Evolutionary conservation across 768 basidiomycete genomes (phyloP).

Genomic region (Lentinula detonsa): DNA sequence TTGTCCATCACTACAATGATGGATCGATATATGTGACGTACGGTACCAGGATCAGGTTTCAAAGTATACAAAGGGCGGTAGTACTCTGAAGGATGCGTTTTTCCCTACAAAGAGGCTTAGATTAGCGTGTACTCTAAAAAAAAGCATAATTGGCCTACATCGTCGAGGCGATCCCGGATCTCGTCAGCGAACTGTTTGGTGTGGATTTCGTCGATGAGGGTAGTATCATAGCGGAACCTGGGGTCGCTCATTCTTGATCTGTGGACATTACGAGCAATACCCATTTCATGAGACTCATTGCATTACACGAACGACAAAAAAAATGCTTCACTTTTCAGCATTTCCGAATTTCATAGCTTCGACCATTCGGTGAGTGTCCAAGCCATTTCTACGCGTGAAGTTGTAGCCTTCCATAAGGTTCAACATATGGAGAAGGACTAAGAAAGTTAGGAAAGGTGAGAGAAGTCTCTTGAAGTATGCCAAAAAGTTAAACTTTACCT

Average conservation of each 20-base stretch:
- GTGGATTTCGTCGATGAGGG: constrained; percentile 39
- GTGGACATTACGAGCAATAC: neutral
- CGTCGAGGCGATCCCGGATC: constrained; percentile 48
- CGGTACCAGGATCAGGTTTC: constrained; percentile 59
- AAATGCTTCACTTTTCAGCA: neutral
- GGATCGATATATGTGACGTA: constrained; percentile 17
- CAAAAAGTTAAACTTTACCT: neutral
- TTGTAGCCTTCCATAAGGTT: constrained; percentile 56
- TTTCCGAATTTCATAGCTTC: constrained; percentile 55
- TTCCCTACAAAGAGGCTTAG: constrained; percentile 31
- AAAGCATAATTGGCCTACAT: constrained; percentile 32
- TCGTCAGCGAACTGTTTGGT: constrained; percentile 43
- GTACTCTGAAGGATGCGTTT: constrained; percentile 52
- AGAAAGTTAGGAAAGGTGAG: neutral
- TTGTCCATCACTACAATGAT: constrained; percentile 5
- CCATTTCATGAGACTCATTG: neutral
- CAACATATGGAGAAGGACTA: constrained; percentile 55
- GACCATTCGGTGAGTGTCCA: constrained; percentile 54
- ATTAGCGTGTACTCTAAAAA: no score
- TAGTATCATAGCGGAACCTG: constrained; percentile 31
- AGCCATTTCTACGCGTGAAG: constrained; percentile 31
- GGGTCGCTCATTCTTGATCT: constrained; percentile 61
- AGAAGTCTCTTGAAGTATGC: no score
- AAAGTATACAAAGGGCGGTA: constrained; percentile 62
- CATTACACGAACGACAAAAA: neutral